Base-by-base conservation (phyloP, 805 yeast species). In the Nakazawaea wyomingensis region DNA sequence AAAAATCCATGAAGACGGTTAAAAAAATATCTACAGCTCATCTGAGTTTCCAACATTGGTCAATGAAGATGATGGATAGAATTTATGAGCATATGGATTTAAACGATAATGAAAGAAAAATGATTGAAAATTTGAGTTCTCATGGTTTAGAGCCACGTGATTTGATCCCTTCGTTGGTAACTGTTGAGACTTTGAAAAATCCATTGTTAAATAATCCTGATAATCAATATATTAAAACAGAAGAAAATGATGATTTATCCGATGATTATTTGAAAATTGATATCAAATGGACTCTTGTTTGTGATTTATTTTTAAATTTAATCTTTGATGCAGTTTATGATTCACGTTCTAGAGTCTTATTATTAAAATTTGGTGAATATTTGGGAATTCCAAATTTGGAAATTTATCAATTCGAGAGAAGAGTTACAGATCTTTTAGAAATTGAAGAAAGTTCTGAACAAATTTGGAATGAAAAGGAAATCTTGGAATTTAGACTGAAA, bases 201-300 rank as follows among this genome's bases (percentile, higher is more conserved):
- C 82, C 84, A 17, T 59, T 64, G 19, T 64, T 60, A 46, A 64
- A 48, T 34, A 51, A 53, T 19, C 42, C 51, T 4, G 41, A 30
- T 21, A 34, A 38, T 5, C 36, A 32, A n/a, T 48, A 50, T 19
- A 50, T 62, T 9, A 37, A 62, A 2, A 51, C 55, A 27, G 64
- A 65, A 4, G 64, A 61, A 14, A 62, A 62, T 16, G 51, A 66
- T 1, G 60, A 61, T 14, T 42, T 42, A 29, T 49, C 58, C n/a
- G 46, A 64, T n/a, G 54, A 60, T 11, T 60, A 53, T 2, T 49
- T 82, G 6, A 77, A 81, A 21, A 72, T 85, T 43, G 96, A 90
- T 54, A 74, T 93, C 18, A 78, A 90, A 24, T 95, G 99, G 99
- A 90, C 96, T 0, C 75, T 91, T 11, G 67, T 93, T 5, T 95